Evolutionary conservation across 1,139 yeast species (phyloP).

Genomic region (Lodderomyces jiufengensis): DNA sequence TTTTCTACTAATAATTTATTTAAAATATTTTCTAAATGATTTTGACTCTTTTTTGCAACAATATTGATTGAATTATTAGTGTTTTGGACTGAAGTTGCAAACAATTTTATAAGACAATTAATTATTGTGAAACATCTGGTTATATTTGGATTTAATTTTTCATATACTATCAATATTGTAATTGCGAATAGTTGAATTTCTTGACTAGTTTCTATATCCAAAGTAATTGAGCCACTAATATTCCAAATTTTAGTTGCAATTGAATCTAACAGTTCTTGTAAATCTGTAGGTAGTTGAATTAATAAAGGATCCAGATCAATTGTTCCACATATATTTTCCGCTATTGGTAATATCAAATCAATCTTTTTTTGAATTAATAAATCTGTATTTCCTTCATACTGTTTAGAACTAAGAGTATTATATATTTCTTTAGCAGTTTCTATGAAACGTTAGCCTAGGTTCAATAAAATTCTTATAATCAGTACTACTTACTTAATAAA

Average conservation of each 20-base stretch:
- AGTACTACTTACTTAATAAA: conserved; percentile 9
- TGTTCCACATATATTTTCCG: conserved; percentile 10
- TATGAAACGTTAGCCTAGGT: conserved; percentile 2
- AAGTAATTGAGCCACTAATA: conserved; percentile 7
- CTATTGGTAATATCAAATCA: conserved; percentile 10
- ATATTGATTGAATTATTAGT: conserved; percentile 7
- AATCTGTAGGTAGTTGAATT: conserved; percentile 6
- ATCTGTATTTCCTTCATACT: conserved; percentile 5
- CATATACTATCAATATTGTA: conserved; percentile 20
- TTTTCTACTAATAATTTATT: too few relatives aligned
- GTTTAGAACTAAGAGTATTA: conserved; percentile 4
- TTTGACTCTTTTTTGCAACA: conserved; percentile 13
- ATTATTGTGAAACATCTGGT: conserved; percentile 18
- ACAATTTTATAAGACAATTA: conserved; percentile 16
- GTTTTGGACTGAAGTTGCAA: conserved; percentile 12
- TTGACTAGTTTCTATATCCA: conserved; percentile 8
- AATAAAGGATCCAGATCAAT: conserved; percentile 3
- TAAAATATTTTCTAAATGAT: conserved; percentile 6
- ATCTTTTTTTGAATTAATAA: conserved; percentile 9
- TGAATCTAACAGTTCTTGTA: conserved; percentile 14
- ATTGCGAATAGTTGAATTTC: conserved; percentile 20
- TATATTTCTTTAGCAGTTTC: conserved; percentile 11
- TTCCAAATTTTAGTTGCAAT: conserved; percentile 27
- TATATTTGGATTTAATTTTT: conserved; percentile 13
- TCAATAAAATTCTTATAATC: not conserved